phyloP scores from a whole-genome alignment of 805 yeast genomes.

The Candida saitoana region DNA sequence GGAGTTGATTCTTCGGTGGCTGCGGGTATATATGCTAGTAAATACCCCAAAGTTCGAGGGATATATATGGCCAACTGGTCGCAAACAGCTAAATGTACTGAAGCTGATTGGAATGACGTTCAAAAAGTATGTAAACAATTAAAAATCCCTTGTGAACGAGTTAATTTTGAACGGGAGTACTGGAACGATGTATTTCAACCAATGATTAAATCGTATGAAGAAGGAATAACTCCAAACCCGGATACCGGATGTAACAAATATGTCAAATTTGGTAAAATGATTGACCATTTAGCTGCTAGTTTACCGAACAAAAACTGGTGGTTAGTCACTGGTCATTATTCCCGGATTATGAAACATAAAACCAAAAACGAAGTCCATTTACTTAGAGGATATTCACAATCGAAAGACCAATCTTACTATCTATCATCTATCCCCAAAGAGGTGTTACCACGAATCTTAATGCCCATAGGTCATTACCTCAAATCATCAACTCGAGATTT shows the following conservation, averaged over 20 bases:
- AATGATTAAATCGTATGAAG: slow-evolving; percentile 68
- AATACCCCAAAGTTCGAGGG: slow-evolving; percentile 63
- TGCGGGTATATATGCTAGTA: slow-evolving; percentile 62
- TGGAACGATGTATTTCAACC: slow-evolving; percentile 93
- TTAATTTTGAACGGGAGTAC: slow-evolving; percentile 84
- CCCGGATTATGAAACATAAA: slow-evolving; percentile 44
- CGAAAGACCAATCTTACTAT: slow-evolving; percentile 90
- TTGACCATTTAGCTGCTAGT: slow-evolving; percentile 46
- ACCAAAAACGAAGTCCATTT: slow-evolving; percentile 39
- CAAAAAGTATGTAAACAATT: slow-evolving; percentile 56
- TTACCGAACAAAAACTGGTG: slow-evolving; percentile 53
- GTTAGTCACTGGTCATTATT: slow-evolving; percentile 88
- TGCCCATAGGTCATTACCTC: slow-evolving; percentile 77
- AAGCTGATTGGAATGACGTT: slow-evolving; percentile 86
- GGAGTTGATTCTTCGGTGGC: slow-evolving; percentile 95
- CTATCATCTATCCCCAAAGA: slow-evolving; percentile 58
- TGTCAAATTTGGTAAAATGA: slow-evolving; percentile 81
- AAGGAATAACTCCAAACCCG: slow-evolving; percentile 90
- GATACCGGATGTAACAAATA: slow-evolving; percentile 83
- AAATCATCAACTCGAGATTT: slow-evolving; percentile 72
- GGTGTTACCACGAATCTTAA: slow-evolving; percentile 47
- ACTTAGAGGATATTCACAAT: slow-evolving; percentile 51
- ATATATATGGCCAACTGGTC: slow-evolving; percentile 95
- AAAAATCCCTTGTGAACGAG: slow-evolving; percentile 65
- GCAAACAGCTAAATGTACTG: slow-evolving; percentile 64